Conservation (phyloP, 768 basidiomycete genomes). For the Suillus sp. region DNA sequence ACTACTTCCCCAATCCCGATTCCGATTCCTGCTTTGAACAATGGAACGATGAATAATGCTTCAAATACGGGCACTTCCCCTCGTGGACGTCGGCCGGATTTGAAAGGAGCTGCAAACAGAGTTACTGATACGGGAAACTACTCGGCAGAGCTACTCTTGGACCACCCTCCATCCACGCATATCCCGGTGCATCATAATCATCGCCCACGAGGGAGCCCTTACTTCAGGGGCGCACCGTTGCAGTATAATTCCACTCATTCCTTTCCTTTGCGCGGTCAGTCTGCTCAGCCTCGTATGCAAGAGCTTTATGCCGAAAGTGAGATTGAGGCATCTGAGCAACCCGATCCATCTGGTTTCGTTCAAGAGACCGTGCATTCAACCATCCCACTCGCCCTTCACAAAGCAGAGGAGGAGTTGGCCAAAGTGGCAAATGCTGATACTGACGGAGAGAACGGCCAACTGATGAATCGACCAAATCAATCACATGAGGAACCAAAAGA, state of each 20-base stretch:
- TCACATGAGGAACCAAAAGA: slow-evolving; percentile 33
- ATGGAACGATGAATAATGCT: slow-evolving; percentile 38
- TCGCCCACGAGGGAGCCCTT: slow-evolving; percentile 35
- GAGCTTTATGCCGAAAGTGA: slow-evolving; percentile 45
- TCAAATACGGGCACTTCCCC: slow-evolving; percentile 39
- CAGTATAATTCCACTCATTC: slow-evolving; percentile 49
- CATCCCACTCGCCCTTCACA: slow-evolving; percentile 56
- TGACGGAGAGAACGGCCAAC: slow-evolving; percentile 25
- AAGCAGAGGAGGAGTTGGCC: slow-evolving; percentile 34
- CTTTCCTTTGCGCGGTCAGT: slow-evolving; percentile 38
- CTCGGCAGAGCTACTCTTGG: slow-evolving; percentile 42
- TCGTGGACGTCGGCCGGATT: slow-evolving; percentile 35
- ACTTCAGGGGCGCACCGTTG: slow-evolving; percentile 37
- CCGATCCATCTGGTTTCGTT: slow-evolving; percentile 43
- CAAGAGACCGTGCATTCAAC: slow-evolving; percentile 64
- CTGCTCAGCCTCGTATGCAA: slow-evolving; percentile 44
- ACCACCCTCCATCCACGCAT: slow-evolving; percentile 47
- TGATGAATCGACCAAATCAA: slow-evolving; percentile 18
- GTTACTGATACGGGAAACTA: slow-evolving; percentile 34
- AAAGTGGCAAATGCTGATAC: slow-evolving; percentile 16
- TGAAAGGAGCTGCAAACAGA: slow-evolving; percentile 29
- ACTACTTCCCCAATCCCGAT: slow-evolving; percentile 54
- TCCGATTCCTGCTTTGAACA: slow-evolving; percentile 42
- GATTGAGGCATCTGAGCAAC: slow-evolving; percentile 31
- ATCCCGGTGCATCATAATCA: slow-evolving; percentile 40